A percentile compares a stretch with the other conserved stretches of the same genome.
Evolutionary conservation across 306 rosid genomes (phyloP).

Genomic region (Carpinus viminea): DNA sequence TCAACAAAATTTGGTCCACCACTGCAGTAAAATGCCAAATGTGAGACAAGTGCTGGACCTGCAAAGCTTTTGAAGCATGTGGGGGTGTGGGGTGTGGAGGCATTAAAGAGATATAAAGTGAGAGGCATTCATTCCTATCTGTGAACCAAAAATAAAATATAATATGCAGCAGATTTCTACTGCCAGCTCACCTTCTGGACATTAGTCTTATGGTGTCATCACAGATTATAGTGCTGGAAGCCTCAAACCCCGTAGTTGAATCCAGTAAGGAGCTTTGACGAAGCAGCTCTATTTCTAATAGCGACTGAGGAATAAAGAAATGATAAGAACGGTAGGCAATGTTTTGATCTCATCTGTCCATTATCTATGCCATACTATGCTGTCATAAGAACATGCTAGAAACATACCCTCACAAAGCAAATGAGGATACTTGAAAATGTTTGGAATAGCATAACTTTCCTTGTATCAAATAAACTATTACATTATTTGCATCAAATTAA

Average conservation of each 20-base stretch:
- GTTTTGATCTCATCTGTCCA: too few species aligned
- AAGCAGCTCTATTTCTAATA: too few species aligned
- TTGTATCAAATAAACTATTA: too few species aligned
- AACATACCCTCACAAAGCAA: background rate
- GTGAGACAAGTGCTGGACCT: background rate
- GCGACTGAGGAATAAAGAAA: background rate
- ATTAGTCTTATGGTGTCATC: too few species aligned
- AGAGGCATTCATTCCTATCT: too few species aligned
- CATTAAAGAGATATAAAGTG: background rate
- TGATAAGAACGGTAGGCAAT: background rate
- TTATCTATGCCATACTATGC: background rate
- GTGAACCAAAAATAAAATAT: too few species aligned
- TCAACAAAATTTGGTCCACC: background rate
- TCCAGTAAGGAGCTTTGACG: background rate
- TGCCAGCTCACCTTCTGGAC: background rate
- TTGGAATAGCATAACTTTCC: too few species aligned
- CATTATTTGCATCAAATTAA: too few species aligned
- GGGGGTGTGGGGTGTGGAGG: background rate
- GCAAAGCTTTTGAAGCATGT: background rate
- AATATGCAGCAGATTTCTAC: background rate
- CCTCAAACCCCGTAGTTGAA: background rate
- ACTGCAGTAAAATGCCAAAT: background rate
- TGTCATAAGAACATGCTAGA: background rate
- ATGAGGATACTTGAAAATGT: background rate
- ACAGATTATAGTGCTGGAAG: background rate